Percentiles rank a stretch among this genome's conserved stretches.
Conservation (phyloP, 192 early-diverging fungal genomes). For the Allomyces macrogynus region DNA sequence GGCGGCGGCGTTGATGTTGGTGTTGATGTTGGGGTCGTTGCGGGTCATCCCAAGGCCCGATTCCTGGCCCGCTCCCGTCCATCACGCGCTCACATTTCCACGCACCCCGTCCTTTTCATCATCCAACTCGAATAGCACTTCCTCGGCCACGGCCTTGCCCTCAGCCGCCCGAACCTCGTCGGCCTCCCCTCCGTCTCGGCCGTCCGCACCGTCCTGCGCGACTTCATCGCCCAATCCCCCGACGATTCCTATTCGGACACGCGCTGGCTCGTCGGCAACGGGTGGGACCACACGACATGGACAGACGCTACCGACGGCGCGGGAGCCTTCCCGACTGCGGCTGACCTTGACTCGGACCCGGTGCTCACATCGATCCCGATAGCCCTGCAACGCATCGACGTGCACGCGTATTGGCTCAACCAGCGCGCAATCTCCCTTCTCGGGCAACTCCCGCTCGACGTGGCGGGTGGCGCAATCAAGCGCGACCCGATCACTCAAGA, state of each 20-base stretch:
- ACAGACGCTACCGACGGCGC: background rate
- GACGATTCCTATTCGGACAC: background rate
- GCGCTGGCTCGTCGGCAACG: background rate
- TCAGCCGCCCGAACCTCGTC: background rate
- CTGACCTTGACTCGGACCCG: background rate
- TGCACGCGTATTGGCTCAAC: background rate
- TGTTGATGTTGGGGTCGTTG: too few relatives aligned
- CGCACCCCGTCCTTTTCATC: too few relatives aligned
- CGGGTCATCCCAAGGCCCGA: too few relatives aligned
- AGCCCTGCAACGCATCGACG: background rate
- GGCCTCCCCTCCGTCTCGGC: background rate
- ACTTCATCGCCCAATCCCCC: background rate
- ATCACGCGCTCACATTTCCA: background rate
- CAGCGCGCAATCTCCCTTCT: background rate
- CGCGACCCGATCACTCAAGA: background rate
- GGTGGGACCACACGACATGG: background rate
- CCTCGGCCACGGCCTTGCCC: background rate
- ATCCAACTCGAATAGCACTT: background rate
- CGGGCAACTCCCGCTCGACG: background rate
- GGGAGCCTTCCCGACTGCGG: background rate
- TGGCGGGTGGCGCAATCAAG: background rate
- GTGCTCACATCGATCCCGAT: background rate
- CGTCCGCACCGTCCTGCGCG: background rate
- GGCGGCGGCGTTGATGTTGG: background rate
- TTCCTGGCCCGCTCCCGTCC: too few relatives aligned